Conservation (phyloP, 129 eudicot genomes). For the Tagetes patula region DNA sequence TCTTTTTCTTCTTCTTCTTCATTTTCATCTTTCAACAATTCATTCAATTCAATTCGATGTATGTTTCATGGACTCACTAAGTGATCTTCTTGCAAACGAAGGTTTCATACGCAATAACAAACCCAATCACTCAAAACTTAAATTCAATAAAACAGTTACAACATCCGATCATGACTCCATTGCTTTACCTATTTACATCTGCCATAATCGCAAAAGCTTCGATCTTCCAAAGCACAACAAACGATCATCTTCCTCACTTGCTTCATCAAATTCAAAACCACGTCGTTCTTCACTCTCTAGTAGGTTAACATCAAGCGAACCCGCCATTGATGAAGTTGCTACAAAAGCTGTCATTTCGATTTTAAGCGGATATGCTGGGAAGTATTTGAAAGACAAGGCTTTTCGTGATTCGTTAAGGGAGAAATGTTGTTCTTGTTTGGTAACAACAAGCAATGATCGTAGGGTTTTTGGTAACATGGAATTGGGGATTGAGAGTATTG, state of each 20-base stretch:
- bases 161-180: conserved; percentile 44
- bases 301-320: conserved; percentile 38
- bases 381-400: conserved; percentile 40
- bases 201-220: conserved; percentile 59
- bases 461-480: conserved; percentile 47
- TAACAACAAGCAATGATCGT: conserved; percentile 29
- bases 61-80: conserved; percentile 31
- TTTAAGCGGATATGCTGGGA: conserved; percentile 56
- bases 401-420: conserved; percentile 44
- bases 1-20: neutral
- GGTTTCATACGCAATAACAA: conserved; percentile 42
- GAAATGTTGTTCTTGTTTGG: conserved; percentile 50
- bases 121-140: conserved; percentile 29
- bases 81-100: conserved; percentile 44
- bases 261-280: conserved; percentile 33
- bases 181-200: conserved; percentile 63
- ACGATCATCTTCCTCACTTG: conserved; percentile 37
- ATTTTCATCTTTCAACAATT: neutral
- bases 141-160: conserved; percentile 36
- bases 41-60: neutral
- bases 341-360: conserved; percentile 61
- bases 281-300: conserved; percentile 31
- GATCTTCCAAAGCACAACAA: conserved; percentile 33
- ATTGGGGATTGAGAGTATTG: conserved; percentile 65
- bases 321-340: conserved; percentile 66